Percentiles rank a stretch among this genome's conserved stretches.
Conservation (phyloP, 2,329 filamentous ascomycete genomes). For the Trichoderma atroviride region DNA sequence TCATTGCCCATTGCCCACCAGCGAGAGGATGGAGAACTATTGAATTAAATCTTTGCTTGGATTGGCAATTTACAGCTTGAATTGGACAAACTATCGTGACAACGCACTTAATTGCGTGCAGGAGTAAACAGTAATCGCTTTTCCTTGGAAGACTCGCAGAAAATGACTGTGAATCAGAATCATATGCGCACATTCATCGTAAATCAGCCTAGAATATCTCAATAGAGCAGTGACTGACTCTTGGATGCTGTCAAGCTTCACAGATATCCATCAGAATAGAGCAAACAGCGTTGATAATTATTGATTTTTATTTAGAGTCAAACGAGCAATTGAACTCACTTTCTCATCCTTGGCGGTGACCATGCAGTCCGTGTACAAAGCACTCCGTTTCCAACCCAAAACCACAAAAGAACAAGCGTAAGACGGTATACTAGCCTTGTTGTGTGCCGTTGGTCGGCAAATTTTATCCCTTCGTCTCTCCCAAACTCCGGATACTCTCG, state of each 20-base stretch:
- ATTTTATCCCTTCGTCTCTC: neutral
- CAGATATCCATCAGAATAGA: neutral
- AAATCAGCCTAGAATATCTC: neutral
- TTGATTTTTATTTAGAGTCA: conserved; percentile 8
- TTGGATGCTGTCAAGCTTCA: neutral
- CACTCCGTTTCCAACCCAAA: conserved; percentile 10
- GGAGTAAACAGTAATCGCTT: neutral
- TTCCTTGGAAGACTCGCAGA: no score
- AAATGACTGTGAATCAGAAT: conserved; percentile 2
- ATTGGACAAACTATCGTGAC: neutral
- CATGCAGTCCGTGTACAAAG: conserved; percentile 18
- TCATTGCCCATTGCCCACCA: neutral
- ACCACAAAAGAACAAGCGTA: conserved; percentile 10
- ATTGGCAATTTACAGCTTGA: neutral
- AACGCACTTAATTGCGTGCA: neutral
- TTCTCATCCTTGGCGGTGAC: neutral
- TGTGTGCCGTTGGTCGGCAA: conserved; percentile 16
- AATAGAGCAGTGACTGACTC: neutral
- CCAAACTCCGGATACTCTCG: conserved; percentile 15
- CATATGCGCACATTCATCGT: neutral
- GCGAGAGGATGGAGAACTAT: neutral
- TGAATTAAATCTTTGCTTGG: neutral
- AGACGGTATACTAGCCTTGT: conserved; percentile 11
- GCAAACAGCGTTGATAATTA: neutral
- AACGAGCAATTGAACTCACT: neutral